Percentiles rank a stretch among this genome's conserved stretches.
phyloP scores from a whole-genome alignment of 805 yeast genomes.

The Danielia oregonensis region DNA sequence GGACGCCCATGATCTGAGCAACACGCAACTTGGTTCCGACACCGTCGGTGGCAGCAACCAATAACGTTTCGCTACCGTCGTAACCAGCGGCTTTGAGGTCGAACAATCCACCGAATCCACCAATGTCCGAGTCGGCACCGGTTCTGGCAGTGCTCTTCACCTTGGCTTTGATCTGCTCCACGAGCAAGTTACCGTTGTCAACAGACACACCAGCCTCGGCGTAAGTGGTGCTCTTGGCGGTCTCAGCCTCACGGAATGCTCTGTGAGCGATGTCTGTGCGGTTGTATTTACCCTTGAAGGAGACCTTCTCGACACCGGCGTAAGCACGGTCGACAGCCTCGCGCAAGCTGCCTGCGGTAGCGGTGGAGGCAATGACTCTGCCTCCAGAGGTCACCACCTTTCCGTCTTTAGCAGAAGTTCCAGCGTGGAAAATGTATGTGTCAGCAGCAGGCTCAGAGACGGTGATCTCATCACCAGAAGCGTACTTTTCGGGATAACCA shows the following conservation, averaged over 20 bases:
- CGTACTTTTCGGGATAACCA: conserved; percentile 89
- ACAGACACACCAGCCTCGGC: conserved; percentile 97
- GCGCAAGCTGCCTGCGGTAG: conserved; percentile 69
- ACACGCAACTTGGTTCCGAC: conserved; percentile 96
- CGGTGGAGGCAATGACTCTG: conserved; percentile 93
- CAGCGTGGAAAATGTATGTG: conserved; percentile 91
- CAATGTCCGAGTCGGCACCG: conserved; percentile 97
- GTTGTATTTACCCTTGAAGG: conserved; percentile 73
- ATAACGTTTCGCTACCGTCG: conserved; percentile 68
- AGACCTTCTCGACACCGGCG: conserved; percentile 72
- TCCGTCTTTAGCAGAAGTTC: conserved; percentile 64
- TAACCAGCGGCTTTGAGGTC: conserved; percentile 89
- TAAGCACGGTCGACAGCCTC: conserved; percentile 87
- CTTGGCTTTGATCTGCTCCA: conserved; percentile 82
- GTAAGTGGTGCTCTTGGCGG: conserved; percentile 61
- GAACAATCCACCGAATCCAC: conserved; percentile 97
- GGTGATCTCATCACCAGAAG: conserved; percentile 81
- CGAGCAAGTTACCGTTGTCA: conserved; percentile 88
- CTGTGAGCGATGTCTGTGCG: conserved; percentile 94
- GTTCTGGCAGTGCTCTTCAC: conserved; percentile 91
- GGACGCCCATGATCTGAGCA: conserved; percentile 85
- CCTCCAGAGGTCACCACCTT: conserved; percentile 87
- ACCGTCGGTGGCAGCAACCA: conserved; percentile 98
- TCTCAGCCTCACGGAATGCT: conserved; percentile 66
- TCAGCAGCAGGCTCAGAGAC: conserved; percentile 47